Evolutionary conservation across 306 rosid genomes (phyloP), one percentile per base, ranked within the genome.

Genomic region (Gillenia trifoliata): DNA sequence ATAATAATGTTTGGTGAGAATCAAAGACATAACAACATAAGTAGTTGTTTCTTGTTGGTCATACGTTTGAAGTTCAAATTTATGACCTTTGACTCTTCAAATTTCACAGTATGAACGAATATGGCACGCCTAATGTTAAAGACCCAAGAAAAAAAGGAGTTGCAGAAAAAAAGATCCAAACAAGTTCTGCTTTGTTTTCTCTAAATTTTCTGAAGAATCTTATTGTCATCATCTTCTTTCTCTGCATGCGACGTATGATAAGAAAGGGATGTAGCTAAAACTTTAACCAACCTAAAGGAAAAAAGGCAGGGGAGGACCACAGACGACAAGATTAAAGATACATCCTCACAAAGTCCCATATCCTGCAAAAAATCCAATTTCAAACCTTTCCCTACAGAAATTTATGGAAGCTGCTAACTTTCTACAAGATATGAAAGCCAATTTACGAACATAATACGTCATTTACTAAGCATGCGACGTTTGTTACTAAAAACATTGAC

Each of bases 261-360:
- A 43, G 67, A 77, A 50, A 73, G 75, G 75, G 85, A 72, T 77
- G 68, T 57, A 77, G 76, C 83, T 28, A 26, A 78, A 83, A 80
- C 77, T 76, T 41, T 74, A 75, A 82, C 71, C 71, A 84, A 79
- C 78, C 34, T 67, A 50, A 70, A 71, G 79, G 25, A 67, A 64
- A 66, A 84, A 60, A 79, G 66, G 28, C 57, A 40, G 28, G 11
- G 56, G 22, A 71, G 86, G 83, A 80, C 82, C 85, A 85, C 85
- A 60, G 41, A 54, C 66, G 70, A 49, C 77, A 77, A 68, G 76
- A 70, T 8, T 50, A 57, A 70, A 66, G 57, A 28, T 7, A 45
- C 17, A 43, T 41, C 28, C 67, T 40, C 68, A 40, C 28, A 40
- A 31, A 38, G 41, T 36, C 68, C 22, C 60, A 75, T 66, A 19